Evolutionary conservation across 805 yeast genomes (phyloP), one percentile per base, ranked within the genome.

Genomic region (Wickerhamiella sorbophila): DNA sequence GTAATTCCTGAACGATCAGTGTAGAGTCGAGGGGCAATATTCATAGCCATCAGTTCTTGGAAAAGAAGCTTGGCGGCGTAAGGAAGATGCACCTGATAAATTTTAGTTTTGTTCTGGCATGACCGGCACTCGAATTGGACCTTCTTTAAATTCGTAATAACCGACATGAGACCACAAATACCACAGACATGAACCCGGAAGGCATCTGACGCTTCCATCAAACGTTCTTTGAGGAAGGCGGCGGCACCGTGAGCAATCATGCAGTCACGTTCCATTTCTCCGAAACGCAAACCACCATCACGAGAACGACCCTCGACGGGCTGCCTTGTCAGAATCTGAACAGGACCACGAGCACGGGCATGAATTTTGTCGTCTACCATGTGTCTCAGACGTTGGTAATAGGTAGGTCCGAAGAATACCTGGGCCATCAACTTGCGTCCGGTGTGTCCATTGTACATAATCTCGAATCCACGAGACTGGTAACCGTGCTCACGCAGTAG

Each of bases 161-260:
- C 98, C 44, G 87, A 72, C 97, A 91, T 91, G 63, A 93, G 74
- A 34, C 99, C 99, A 71, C 99, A 91, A 56, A 88, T 77, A 58
- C 97, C 98, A 70, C 99, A 91, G 24, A 91, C 79, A 60, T 91
- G 97, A 34, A 91, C 97, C 64, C 97, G 75, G 71, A 91, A 91
- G 1, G 97, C 96, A 68, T 91, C 99, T 0, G 97, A 88, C 10
- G 96, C 95, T 64, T 91, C 97, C 96, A 91, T 88, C 62, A 91
- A 70, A 62, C 99, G 75, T 67, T 91, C 99, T 64, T 88, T 86
- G 68, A 91, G 74, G 70, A 91, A 88, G 5, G 96, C 93, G 3
- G 98, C 96, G 12, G 96, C 97, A 62, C 99, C 99, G 61, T 91
- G 97, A 2, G 99, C 98, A 71, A 91, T 91, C 96, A 91, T 88